Evolutionary conservation across 2,329 filamentous ascomycete genomes (phyloP), one percentile per base, ranked within the genome.

Genomic region (Pseudodiploospora longispora): DNA sequence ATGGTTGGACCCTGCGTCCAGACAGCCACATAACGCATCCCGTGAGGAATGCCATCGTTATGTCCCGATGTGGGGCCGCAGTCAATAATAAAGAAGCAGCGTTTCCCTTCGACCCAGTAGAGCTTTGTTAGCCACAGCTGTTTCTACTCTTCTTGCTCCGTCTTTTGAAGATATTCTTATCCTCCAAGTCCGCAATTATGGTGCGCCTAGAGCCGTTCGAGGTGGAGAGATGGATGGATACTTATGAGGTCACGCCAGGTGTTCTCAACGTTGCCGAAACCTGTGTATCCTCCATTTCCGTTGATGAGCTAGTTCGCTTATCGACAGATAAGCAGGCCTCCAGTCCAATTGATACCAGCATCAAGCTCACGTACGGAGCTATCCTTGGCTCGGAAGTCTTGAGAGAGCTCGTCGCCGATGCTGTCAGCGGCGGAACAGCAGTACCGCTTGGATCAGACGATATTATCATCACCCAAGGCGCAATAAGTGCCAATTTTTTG

Each of bases 401-500:
- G 27, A 77, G 85, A 27, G 66, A 68, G 45, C 81, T 80, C 38
- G 72, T 93, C 10, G 76, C 84, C 4, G 43, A 28, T 5, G 67
- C 72, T 12, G 69, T 86, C 4, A 87, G 87, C 58, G 79, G 78
- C 4, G 70, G 71, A 27, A 75, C 78, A 64, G 48, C 60, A 63
- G 66, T 68, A 5, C 59, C 79, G 8, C 12, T 66, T 59, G 46
- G 57, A 1, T 45, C 58, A 1, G 79, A 88, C 10, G 80, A 85
- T 54, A 74, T 95, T 35, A 63, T 94, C 42, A 81, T 91, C 47
- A 87, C 86, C 0, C 78, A 83, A 30, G 89, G 89, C 7, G 87
- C 87, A 10, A 94, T 94, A 41, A 74, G 79, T 5, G 88, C 87
- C n/a, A 95, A 95, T 58, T 87, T 88, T 54, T 66, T 93, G n/a